Evolutionary conservation across 2,329 filamentous ascomycete genomes (phyloP).

Genomic region (Alternaria angustiovoidea): DNA sequence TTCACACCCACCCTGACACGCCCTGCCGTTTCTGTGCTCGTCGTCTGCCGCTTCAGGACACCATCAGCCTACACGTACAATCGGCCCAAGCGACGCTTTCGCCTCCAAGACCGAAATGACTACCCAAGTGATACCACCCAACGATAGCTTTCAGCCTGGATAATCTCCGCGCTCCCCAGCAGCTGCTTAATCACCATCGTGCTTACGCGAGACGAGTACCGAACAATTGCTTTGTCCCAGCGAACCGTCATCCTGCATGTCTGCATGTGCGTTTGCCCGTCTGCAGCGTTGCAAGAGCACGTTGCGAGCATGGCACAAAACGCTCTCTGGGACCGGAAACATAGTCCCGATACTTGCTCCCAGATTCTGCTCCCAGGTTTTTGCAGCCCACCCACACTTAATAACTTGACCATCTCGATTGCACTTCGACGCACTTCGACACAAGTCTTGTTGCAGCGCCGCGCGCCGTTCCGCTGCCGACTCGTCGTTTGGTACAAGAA

Average conservation of each 20-base stretch:
- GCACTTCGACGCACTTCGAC: slow-evolving; percentile 13
- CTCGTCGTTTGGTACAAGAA: slow-evolving; percentile 12
- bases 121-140: slow-evolving; percentile 12
- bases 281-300: slow-evolving; percentile 13
- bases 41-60: slow-evolving; percentile 11
- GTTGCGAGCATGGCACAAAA: slow-evolving; percentile 6
- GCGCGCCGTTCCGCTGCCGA: slow-evolving; percentile 36
- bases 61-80: slow-evolving; percentile 15
- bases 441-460: slow-evolving; percentile 25
- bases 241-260: slow-evolving; percentile 22
- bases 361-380: neutral
- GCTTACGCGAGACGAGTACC: slow-evolving; percentile 33
- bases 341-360: slow-evolving; percentile 6
- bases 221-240: slow-evolving; percentile 21
- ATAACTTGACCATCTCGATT: slow-evolving; percentile 11
- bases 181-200: slow-evolving; percentile 20
- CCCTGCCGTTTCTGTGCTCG: slow-evolving; percentile 19
- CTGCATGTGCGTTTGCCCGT: slow-evolving; percentile 27
- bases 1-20: slow-evolving; percentile 8
- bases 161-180: slow-evolving; percentile 29
- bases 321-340: slow-evolving; percentile 5
- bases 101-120: slow-evolving; percentile 23
- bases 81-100: slow-evolving; percentile 26
- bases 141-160: slow-evolving; percentile 7
- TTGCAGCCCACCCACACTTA: slow-evolving; percentile 11